Evolutionary conservation across 129 eudicot genomes (phyloP).

Genomic region (Flaveria linearis): DNA sequence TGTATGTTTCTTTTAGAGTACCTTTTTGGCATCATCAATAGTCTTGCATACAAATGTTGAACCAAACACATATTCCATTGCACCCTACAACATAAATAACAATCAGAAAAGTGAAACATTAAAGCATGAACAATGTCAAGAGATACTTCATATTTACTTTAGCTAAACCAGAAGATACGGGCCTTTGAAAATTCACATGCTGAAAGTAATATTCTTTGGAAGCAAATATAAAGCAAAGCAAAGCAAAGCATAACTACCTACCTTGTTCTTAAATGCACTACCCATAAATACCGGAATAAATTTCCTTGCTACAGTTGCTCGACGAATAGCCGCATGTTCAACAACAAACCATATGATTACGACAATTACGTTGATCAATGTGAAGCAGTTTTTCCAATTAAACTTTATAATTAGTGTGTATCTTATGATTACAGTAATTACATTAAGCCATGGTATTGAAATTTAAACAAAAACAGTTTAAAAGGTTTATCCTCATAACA

Average conservation of each 20-base stretch:
- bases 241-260: conserved; percentile 15
- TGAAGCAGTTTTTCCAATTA: background rate
- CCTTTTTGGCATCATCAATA: no score
- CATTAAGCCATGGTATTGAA: background rate
- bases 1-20: no score
- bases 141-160: background rate
- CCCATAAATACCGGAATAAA: conserved; percentile 99
- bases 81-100: no score
- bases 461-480: background rate
- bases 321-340: conserved; percentile 83
- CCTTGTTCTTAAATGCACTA: conserved; percentile 99
- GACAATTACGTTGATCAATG: background rate
- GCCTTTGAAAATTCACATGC: background rate
- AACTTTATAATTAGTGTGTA: background rate
- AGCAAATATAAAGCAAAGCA: background rate
- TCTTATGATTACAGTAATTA: background rate
- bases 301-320: conserved; percentile 83
- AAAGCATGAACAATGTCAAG: background rate
- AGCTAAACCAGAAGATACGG: background rate
- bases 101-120: no score
- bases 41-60: no score
- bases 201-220: background rate
- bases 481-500: background rate
- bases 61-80: no score
- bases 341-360: conserved; percentile 5